Percentiles rank a stretch among this genome's conserved stretches.
phyloP scores from a whole-genome alignment of 2,329 filamentous ascomycete genomes.

The Coniochaeta ligniaria region DNA sequence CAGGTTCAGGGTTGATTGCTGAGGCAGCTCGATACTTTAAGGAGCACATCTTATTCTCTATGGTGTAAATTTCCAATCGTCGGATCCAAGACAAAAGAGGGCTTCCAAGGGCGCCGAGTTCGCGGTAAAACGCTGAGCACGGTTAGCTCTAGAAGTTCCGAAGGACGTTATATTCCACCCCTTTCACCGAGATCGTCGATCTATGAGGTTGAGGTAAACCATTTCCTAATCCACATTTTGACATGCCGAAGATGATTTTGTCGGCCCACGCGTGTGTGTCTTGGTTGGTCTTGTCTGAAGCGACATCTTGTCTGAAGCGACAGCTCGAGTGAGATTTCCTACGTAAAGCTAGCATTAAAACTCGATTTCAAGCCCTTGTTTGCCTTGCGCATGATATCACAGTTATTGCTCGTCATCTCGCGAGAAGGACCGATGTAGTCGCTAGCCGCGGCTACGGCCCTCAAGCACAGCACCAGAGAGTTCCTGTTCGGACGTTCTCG shows the following conservation, averaged over 20 bases:
- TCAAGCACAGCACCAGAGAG: not conserved
- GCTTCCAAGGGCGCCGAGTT: conserved; percentile 50
- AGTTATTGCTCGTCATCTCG: not conserved
- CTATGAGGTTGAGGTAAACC: conserved; percentile 87
- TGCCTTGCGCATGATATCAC: too few species aligned
- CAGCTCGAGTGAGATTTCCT: not conserved
- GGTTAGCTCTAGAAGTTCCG: conserved; percentile 40
- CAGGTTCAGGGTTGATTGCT: conserved; percentile 69
- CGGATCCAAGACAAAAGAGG: conserved; percentile 75
- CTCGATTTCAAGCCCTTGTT: not conserved
- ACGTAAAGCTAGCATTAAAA: not conserved
- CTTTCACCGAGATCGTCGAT: conserved; percentile 86
- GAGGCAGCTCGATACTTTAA: conserved; percentile 77
- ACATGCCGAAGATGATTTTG: not conserved
- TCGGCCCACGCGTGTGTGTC: not conserved
- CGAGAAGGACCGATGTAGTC: not conserved
- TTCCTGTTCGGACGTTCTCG: not conserved
- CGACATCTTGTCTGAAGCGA: not conserved
- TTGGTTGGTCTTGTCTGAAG: not conserved
- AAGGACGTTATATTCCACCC: conserved; percentile 83
- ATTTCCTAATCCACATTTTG: conserved; percentile 67
- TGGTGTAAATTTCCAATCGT: conserved; percentile 92
- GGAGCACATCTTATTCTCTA: conserved; percentile 63
- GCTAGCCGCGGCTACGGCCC: not conserved
- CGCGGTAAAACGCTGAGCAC: conserved; percentile 62